Evolutionary conservation across 2,329 filamentous ascomycete species (phyloP), one percentile per base, ranked within the genome.

Genomic region (Davidsoniella australis): DNA sequence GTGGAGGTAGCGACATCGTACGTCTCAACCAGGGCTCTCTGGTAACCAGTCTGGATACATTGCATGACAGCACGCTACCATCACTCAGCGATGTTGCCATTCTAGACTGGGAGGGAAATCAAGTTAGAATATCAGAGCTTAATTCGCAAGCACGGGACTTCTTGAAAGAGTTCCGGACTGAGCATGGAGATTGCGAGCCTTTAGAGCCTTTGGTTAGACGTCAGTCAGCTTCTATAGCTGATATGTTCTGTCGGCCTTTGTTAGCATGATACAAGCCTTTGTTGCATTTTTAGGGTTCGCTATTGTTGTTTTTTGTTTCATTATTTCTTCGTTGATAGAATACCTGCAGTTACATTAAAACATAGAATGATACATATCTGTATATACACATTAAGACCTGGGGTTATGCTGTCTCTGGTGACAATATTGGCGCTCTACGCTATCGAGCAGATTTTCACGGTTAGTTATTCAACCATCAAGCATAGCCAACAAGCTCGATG

Each of bases 141-240:
- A 64, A 66, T 6, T 58, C 60, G 2, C 61, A 63, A 2, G 72
- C 77, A 2, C 53, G 61, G 1, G 64, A 69, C 5, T 86, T 80
- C 57, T 66, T 73, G 4, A 58, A 63, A 0, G 58, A 66, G 12
- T 89, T 91, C 58, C 73, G 78, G 41, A 62, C 64, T 47, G 66
- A 74, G 2, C 71, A 85, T 12, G 86, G 86, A n/a, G 75, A 73
- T 1, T 94, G 86, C 57, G 60, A 61, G 20, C 61, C 58, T 2
- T 61, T 64, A 7, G 59, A 58, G 36, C 50, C 55, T 9, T 55
- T 36, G 18, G 39, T 56, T 36, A 55, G 43, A 5, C 45, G 49
- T 57, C 50, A 58, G 29, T 56, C 63, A n/a, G 61, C 62, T 23
- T 66, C 65, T 38, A 68, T 75, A 1, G 63, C 66, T 26, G 79